Evolutionary conservation across 2,329 filamentous ascomycete species (phyloP).

Genomic region (Penicillium sp.): DNA sequence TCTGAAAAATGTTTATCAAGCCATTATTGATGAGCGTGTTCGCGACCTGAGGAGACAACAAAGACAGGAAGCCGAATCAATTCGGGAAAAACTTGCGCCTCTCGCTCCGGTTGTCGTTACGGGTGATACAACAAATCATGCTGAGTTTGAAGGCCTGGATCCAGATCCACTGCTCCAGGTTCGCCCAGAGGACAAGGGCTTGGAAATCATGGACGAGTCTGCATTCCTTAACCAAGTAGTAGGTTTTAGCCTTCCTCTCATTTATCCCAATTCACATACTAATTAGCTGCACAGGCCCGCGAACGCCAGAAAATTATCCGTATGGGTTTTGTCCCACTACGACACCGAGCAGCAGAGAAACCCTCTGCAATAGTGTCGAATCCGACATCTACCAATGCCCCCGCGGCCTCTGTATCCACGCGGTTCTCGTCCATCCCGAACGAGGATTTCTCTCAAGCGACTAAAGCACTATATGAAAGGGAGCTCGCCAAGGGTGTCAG

Average conservation of each 20-base stretch:
- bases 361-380: constrained; percentile 30
- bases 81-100: constrained; percentile 53
- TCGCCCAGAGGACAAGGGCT: constrained; percentile 60
- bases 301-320: constrained; percentile 63
- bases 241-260: constrained; percentile 23
- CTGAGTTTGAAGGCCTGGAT: constrained; percentile 53
- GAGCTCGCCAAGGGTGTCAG: constrained; percentile 87
- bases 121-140: constrained; percentile 19
- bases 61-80: constrained; percentile 61
- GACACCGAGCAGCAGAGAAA: constrained; percentile 44
- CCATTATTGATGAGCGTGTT: constrained; percentile 68
- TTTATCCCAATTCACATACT: constrained; percentile 6
- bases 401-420: constrained; percentile 56
- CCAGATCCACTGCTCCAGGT: constrained; percentile 66
- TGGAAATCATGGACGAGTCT: constrained; percentile 58
- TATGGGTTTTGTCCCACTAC: constrained; percentile 65
- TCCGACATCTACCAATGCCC: constrained; percentile 40
- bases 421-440: constrained; percentile 68
- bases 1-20: constrained; percentile 72
- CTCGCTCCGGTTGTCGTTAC: constrained; percentile 42
- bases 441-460: constrained; percentile 82
- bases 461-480: constrained; percentile 84
- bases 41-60: constrained; percentile 66
- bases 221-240: constrained; percentile 58
- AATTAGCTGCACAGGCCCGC: constrained; percentile 38